Evolutionary conservation across 805 yeast genomes (phyloP).

Genomic region (Myxozyma vanderwaltii): DNA sequence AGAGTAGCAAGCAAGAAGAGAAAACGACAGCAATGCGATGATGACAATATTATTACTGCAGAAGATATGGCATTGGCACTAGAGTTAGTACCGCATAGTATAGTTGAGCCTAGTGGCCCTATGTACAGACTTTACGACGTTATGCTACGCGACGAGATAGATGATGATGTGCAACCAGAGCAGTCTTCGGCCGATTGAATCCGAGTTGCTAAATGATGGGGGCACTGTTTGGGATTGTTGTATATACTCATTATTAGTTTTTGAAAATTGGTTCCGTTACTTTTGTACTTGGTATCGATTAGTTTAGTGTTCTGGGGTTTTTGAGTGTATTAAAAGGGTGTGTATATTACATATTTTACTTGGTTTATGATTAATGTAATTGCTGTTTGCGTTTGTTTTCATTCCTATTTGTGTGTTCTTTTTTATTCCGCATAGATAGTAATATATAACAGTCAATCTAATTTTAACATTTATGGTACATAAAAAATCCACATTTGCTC

Average conservation of each 20-base stretch:
- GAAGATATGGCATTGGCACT: slow-evolving; percentile 42
- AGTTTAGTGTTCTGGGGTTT: background rate
- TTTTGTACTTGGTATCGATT: background rate
- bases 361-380: no score
- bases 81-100: slow-evolving; percentile 41
- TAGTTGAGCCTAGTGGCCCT: slow-evolving; percentile 45
- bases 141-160: slow-evolving; percentile 44
- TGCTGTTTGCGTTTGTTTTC: no score
- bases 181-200: background rate
- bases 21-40: slow-evolving; percentile 31
- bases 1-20: slow-evolving; percentile 4
- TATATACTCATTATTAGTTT: background rate
- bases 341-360: no score
- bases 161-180: slow-evolving; percentile 20
- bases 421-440: no score
- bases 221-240: background rate
- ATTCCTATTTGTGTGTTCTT: no score
- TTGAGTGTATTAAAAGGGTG: background rate
- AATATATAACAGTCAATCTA: background rate
- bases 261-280: background rate
- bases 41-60: slow-evolving; percentile 40
- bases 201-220: background rate
- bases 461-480: background rate
- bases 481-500: background rate
- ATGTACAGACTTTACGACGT: slow-evolving; percentile 41